These are phyloP conservation scores for Penicillium aurantiogriseum DNA, from an alignment of 2,329 filamentous ascomycete genomes.

Conservation along the genomic window DNA sequence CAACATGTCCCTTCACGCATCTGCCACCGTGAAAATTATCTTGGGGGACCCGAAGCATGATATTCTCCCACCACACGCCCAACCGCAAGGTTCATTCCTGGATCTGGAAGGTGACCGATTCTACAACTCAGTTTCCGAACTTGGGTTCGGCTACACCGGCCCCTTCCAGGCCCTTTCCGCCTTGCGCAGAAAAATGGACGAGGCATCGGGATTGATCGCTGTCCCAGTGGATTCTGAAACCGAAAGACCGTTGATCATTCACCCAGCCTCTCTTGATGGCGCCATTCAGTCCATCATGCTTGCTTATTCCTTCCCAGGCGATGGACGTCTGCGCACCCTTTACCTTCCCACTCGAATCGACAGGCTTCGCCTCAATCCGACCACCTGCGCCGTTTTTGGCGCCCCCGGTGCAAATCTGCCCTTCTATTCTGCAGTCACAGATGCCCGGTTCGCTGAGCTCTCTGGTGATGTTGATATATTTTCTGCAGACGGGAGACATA, in stretches of 20 bases:
- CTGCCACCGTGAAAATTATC: constrained; percentile 10
- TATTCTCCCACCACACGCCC: constrained; percentile 6
- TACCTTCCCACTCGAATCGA: constrained; percentile 25
- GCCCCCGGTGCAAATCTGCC: constrained; percentile 11
- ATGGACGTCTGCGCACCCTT: constrained; percentile 19
- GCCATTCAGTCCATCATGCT: constrained; percentile 26
- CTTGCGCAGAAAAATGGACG: constrained; percentile 20
- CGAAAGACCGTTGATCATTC: constrained; percentile 11
- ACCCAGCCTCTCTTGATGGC: constrained; percentile 18
- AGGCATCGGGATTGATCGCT: constrained; percentile 19
- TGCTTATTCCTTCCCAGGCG: constrained; percentile 22
- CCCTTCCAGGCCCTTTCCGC: constrained; percentile 22
- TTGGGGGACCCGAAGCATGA: constrained; percentile 11
- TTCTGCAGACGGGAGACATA: constrained; percentile 14
- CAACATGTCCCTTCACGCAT: constrained; percentile 18
- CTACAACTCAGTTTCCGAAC: constrained; percentile 23
- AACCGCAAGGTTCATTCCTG: constrained; percentile 6
- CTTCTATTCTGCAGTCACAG: constrained; percentile 20
- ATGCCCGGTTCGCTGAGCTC: constrained; percentile 15
- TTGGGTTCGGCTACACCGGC: constrained; percentile 30
- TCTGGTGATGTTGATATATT: constrained; percentile 28
- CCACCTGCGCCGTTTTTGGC: constrained; percentile 1
- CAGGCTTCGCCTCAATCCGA: constrained; percentile 19
- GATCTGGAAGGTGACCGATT: constrained; percentile 25
- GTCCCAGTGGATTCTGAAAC: constrained; percentile 6